Percentiles rank a stretch among this genome's conserved stretches.
Conservation (phyloP, 2,329 filamentous ascomycete species). For the Calonectria pauciramosa region DNA sequence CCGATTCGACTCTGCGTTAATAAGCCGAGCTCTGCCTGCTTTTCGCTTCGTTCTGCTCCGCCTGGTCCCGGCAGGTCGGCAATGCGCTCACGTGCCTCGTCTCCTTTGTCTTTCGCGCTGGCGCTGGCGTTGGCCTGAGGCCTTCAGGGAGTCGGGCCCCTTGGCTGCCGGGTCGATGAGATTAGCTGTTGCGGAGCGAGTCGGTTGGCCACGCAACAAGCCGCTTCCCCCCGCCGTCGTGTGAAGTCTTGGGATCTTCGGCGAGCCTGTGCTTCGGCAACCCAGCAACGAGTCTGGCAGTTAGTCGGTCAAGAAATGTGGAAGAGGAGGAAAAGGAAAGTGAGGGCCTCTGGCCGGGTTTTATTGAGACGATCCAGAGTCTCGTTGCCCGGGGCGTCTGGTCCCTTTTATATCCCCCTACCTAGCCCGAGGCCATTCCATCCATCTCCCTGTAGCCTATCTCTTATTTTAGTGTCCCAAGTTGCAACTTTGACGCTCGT, state of each 20-base stretch:
- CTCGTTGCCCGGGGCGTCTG: constrained; percentile 31
- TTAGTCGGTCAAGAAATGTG: constrained; percentile 34
- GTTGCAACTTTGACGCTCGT: constrained; percentile 22
- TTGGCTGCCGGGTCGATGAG: constrained; percentile 14
- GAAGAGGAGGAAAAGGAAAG: constrained; percentile 17
- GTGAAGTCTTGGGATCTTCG: constrained; percentile 35
- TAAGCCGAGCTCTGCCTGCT: constrained; percentile 26
- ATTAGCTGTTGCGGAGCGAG: constrained; percentile 29
- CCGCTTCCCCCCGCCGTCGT: constrained; percentile 24
- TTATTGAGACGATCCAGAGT: constrained; percentile 31
- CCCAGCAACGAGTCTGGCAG: constrained; percentile 35
- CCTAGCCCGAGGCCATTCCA: constrained; percentile 38
- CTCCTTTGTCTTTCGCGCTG: background rate
- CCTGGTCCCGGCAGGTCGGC: background rate
- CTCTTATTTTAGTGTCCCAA: constrained; percentile 11
- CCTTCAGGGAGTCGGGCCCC: background rate
- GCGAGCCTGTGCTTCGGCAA: constrained; percentile 37
- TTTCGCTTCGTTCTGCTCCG: constrained; percentile 15
- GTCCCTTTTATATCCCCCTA: constrained; percentile 45
- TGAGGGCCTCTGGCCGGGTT: constrained; percentile 22
- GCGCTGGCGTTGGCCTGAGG: constrained; percentile 17
- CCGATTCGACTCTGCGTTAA: constrained; percentile 23
- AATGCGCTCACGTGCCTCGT: constrained; percentile 23
- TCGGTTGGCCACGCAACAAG: constrained; percentile 39
- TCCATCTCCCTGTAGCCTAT: constrained; percentile 1